Percentiles rank a stretch among this genome's conserved stretches.
These are phyloP conservation scores for Xylariaceae sp. DNA, from an alignment of 2,329 filamentous ascomycete species.

Conservation along the genomic window DNA sequence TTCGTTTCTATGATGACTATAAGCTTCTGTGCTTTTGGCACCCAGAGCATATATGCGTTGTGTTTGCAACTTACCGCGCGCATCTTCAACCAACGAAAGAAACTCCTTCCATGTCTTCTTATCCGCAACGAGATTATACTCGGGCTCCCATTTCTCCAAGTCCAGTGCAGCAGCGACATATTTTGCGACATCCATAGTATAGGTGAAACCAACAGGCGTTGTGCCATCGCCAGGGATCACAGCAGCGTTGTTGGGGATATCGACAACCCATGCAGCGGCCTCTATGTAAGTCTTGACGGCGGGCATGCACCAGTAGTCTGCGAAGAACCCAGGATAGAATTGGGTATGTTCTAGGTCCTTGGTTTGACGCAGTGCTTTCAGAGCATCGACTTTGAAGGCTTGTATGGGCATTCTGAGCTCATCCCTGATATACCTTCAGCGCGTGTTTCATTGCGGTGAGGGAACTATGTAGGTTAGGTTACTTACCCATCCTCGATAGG, in stretches of 20 bases:
- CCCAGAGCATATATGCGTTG: too few species aligned
- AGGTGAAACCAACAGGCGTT: neutral
- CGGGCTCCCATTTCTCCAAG: neutral
- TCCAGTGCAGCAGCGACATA: neutral
- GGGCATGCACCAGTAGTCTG: constrained; percentile 4
- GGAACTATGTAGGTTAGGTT: neutral
- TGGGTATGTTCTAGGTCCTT: constrained; percentile 1
- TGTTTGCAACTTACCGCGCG: neutral
- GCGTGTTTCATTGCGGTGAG: too few species aligned
- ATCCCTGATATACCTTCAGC: neutral
- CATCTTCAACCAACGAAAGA: neutral
- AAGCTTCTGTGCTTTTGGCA: too few species aligned
- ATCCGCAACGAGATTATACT: neutral
- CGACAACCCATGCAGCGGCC: neutral
- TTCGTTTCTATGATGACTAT: neutral
- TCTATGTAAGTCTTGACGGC: neutral
- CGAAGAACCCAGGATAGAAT: constrained; percentile 8
- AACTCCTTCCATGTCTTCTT: neutral
- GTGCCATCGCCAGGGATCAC: neutral
- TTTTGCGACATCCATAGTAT: neutral
- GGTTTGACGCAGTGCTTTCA: constrained; percentile 2
- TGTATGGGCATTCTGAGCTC: neutral
- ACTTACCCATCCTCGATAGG: constrained; percentile 7
- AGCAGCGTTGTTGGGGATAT: neutral
- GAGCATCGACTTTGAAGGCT: constrained; percentile 2